These are phyloP conservation scores for Irpex lacteus DNA, from an alignment of 1,284 basidiomycete species.

Conservation along the genomic window DNA sequence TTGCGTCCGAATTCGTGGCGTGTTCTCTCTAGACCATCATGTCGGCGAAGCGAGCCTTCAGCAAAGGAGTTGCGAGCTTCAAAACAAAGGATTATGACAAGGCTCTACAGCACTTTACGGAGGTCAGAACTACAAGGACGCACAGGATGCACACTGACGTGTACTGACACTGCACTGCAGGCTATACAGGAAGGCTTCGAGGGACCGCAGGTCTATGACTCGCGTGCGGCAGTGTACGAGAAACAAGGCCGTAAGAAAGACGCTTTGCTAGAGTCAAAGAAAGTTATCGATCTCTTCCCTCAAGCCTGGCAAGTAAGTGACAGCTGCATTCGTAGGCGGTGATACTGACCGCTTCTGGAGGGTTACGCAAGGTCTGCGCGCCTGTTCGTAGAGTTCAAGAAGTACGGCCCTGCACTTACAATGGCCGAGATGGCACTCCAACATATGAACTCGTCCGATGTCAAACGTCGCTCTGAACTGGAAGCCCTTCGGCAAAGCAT, in stretches of 20 bases:
- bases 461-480: slow-evolving; percentile 30
- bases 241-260: slow-evolving; percentile 55
- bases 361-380: slow-evolving; percentile 41
- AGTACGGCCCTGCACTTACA: slow-evolving; percentile 30
- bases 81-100: slow-evolving; percentile 36
- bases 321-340: neutral
- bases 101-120: slow-evolving; percentile 41
- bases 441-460: slow-evolving; percentile 25
- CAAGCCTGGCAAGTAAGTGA: slow-evolving; percentile 49
- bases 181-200: slow-evolving; percentile 44
- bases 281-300: slow-evolving; percentile 61
- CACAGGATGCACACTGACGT: neutral
- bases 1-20: too few relatives aligned
- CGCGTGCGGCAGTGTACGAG: slow-evolving; percentile 64
- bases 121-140: slow-evolving; percentile 30
- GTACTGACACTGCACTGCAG: slow-evolving; percentile 29
- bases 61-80: slow-evolving; percentile 40
- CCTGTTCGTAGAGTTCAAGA: slow-evolving; percentile 33
- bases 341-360: slow-evolving; percentile 19
- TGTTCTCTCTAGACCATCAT: neutral
- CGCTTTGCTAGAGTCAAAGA: slow-evolving; percentile 63
- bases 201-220: slow-evolving; percentile 57
- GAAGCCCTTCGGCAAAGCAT: slow-evolving; percentile 24
- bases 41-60: slow-evolving; percentile 30
- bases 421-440: slow-evolving; percentile 38